Conservation (phyloP, 495 filamentous ascomycete genomes). For the Corynascus novoguineensis region DNA sequence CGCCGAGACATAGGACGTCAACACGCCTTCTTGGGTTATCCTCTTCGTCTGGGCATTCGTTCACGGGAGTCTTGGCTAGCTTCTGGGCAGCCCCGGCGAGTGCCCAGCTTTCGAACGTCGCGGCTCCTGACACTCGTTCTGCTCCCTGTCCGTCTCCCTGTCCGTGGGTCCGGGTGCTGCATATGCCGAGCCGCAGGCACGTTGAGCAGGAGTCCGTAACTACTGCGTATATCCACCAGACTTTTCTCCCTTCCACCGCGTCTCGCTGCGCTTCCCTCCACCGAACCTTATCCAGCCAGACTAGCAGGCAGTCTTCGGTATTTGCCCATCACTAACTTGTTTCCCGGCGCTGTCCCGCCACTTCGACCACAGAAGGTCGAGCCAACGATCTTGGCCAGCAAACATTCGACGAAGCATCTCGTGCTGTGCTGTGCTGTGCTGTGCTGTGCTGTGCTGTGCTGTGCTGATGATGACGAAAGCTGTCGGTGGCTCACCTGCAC, state of each 20-base stretch:
- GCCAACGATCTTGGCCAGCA: background rate
- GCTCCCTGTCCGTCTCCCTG: background rate
- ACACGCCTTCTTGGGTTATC: background rate
- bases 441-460: too few relatives aligned
- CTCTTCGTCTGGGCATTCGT: background rate
- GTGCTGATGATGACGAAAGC: background rate
- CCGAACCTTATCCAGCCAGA: too few relatives aligned
- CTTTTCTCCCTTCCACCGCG: background rate
- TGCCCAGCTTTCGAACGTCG: background rate
- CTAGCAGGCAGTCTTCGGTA: too few relatives aligned
- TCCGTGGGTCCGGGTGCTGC: constrained; percentile 6
- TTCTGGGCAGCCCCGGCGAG: background rate
- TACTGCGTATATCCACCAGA: background rate
- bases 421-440: too few relatives aligned
- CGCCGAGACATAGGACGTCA: background rate
- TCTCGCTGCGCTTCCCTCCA: too few relatives aligned
- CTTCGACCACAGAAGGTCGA: background rate
- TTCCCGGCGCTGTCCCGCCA: too few relatives aligned
- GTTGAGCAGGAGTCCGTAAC: background rate
- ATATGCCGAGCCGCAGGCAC: background rate
- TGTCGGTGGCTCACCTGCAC: background rate
- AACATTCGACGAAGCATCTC: background rate
- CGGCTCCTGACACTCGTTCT: background rate
- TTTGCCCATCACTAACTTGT: too few relatives aligned
- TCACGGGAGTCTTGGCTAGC: background rate